Conservation (phyloP, 306 rosid species). For the Lotus japonicus region DNA sequence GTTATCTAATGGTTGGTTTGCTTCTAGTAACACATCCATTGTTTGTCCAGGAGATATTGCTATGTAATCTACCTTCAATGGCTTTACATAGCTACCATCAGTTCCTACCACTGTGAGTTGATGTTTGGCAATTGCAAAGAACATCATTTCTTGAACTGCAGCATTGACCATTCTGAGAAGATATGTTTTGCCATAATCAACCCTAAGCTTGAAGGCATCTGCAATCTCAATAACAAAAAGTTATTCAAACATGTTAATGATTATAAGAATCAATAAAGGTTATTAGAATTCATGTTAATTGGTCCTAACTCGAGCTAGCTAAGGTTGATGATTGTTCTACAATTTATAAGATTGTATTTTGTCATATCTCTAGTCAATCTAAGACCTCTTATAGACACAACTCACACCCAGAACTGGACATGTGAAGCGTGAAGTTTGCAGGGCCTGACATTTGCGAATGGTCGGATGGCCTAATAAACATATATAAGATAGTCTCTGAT, state of each 20-base stretch:
- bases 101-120: constrained; percentile 49
- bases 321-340: too few relatives aligned
- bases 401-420: too few relatives aligned
- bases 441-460: too few relatives aligned
- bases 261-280: too few relatives aligned
- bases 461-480: too few relatives aligned
- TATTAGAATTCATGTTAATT: too few relatives aligned
- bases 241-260: background rate
- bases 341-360: too few relatives aligned
- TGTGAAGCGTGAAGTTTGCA: too few relatives aligned
- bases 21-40: constrained; percentile 33
- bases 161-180: constrained; percentile 48
- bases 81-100: constrained; percentile 55
- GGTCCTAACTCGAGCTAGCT: too few relatives aligned
- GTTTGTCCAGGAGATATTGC: constrained; percentile 59
- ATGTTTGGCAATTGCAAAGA: constrained; percentile 42
- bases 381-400: too few relatives aligned
- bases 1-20: constrained; percentile 31
- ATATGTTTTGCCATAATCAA: constrained; percentile 39
- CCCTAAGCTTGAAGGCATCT: constrained; percentile 42
- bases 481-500: too few relatives aligned
- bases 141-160: constrained; percentile 30
- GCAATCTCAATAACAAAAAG: background rate
- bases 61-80: constrained; percentile 32
- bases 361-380: too few relatives aligned